Conservation (phyloP, 441 rosid genomes). For the Erodium trifolium region DNA sequence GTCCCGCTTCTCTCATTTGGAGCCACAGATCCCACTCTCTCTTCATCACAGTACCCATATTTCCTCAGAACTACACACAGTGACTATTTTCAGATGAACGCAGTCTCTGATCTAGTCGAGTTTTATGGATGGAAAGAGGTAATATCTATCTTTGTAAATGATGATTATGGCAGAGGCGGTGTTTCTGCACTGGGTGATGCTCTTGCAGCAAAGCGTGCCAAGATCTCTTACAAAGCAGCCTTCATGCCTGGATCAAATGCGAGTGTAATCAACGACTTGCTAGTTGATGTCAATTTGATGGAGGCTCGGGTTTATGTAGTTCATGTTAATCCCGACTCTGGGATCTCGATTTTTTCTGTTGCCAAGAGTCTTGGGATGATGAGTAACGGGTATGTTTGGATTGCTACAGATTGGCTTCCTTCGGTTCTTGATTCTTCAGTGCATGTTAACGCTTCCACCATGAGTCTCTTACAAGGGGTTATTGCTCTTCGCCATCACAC, state of each 20-base stretch:
- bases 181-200: conserved; percentile 70
- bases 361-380: conserved; percentile 73
- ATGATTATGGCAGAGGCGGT: conserved; percentile 84
- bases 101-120: conserved; percentile 60
- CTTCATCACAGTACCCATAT: conserved; percentile 66
- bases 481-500: conserved; percentile 73
- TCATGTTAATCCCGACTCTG: conserved; percentile 83
- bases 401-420: conserved; percentile 91
- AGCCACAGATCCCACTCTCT: conserved; percentile 85
- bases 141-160: conserved; percentile 68
- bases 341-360: conserved; percentile 49
- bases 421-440: conserved; percentile 55
- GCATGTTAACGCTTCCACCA: conserved; percentile 30
- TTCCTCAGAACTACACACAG: conserved; percentile 70
- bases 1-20: conserved; percentile 79
- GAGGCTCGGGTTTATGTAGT: conserved; percentile 85
- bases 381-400: conserved; percentile 75
- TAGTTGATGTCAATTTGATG: conserved; percentile 51
- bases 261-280: conserved; percentile 40
- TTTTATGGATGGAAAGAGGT: conserved; percentile 68
- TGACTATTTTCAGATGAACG: conserved; percentile 78
- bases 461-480: conserved; percentile 80
- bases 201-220: conserved; percentile 56
- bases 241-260: conserved; percentile 45
- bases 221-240: conserved; percentile 67